Base-by-base conservation (phyloP, 2,329 filamentous ascomycete species). In the Epichloe uncinata region DNA sequence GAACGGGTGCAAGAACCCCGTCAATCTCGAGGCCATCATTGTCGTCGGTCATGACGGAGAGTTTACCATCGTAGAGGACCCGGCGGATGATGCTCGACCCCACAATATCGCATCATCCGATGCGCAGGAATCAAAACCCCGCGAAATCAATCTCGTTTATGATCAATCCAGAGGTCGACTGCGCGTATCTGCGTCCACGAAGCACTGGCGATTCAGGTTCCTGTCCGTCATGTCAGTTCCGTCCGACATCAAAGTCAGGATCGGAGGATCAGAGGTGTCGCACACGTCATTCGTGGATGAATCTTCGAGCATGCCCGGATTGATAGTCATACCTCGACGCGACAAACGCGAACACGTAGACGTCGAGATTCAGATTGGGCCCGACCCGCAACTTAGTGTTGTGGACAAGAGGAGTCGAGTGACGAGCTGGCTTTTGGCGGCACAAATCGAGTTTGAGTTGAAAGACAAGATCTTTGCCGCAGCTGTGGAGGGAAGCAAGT, bases 1-100 rank as follows among this genome's bases (percentile, higher is more conserved):
- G 18, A 51, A 51, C 36, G 49, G 49, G 15, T 51, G 49, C 38
- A 44, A 44, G 41, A 51, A 51, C 34, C 45, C 49, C 3, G 18
- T 41, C 18, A 11, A 4, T 20, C 41, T 51, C 4, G 49, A 51
- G 30, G 16, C 48, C 6, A 13, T 51, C 12, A 22, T 48, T 15
- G 34, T 48, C 4, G 35, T 51, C 8, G 49, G 49, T 13, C 47
- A 51, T 33, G 49, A 51, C 41, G 49, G 33, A 13, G 20, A 44
- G 11, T 51, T 51, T 7, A 48, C 45, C 45, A 47, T 51, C 6
- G 15, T 45, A 3, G 49, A 51, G 15, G 45, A 51, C n/a, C 41
- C 40, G 9, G 22, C 33, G 2, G 49, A 51, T 33, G 49, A 51
- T 42, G 9, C 4, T 36, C 4, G 18, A 8, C 13, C 42, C 9